Evolutionary conservation across 768 basidiomycete species (phyloP), one percentile per base, ranked within the genome.

Genomic region (Rhodotorula taiwanensis): DNA sequence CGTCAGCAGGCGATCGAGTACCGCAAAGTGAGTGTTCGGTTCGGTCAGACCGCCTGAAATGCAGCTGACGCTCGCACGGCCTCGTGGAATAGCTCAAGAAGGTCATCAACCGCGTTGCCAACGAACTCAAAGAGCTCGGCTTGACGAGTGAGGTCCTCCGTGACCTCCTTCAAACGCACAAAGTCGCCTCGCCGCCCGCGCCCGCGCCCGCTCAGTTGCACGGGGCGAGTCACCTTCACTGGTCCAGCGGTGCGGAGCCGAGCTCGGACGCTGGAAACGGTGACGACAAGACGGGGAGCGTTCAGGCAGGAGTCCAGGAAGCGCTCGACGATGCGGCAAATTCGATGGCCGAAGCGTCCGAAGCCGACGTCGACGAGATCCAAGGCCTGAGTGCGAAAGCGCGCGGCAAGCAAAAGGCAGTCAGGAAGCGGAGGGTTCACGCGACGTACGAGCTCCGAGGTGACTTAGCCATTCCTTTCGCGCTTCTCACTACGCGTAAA

Each of bases 1-100:
- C 80, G 83, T 31, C 80, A 85, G 27, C 86, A 84, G 73, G 85
- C 88, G 1, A 86, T 95, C 58, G 84, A 91, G 73, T 95, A 95
- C 73, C 80, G 87, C 36, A 84, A 85, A 79, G 88, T 87, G 59
- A 55, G 72, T 55, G 13, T n/a, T n/a, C n/a, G n/a, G n/a, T n/a
- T n/a, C n/a, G n/a, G n/a, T n/a, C n/a, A n/a, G n/a, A n/a, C n/a
- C n/a, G n/a, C n/a, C n/a, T n/a, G n/a, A n/a, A n/a, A 42, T 52
- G 41, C 27, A 34, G 25, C 50, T 30, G 47, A n/a, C 18, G 27
- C 42, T 33, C 31, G 15, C 36, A 8, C n/a, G n/a, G n/a, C n/a
- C n/a, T n/a, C n/a, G n/a, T 15, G 67, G 25, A 15, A 45, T 70
- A 94, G 87, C 83, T 97, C 59, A 95, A 97, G 77, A 90, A 88